Evolutionary conservation across 106 monocot species (phyloP), one percentile per base, ranked within the genome.

Genomic region (Vanilla planifolia): DNA sequence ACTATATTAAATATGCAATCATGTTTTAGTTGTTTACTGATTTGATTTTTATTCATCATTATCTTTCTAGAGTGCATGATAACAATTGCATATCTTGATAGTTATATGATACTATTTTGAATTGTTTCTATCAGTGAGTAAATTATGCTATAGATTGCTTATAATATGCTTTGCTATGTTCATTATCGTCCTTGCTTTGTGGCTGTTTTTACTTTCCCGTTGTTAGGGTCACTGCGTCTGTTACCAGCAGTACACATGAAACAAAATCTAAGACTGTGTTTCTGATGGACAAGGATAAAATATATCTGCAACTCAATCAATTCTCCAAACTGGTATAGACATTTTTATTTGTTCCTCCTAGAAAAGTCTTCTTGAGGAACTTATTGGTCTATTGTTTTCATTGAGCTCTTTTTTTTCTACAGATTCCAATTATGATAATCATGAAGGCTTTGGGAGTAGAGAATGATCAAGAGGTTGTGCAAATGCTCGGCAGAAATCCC

Each of bases 381-480:
- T 64, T 26, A 29, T 66, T 9, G n/a, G 32, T 67, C 43, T 59
- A 48, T 41, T 51, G 6, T 22, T 23, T 65, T 41, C 48, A 16
- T 33, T 46, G 36, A 39, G 57, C 0, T 33, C 59, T 28, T n/a
- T 41, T 60, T 25, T 53, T 29, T 60, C 47, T 55, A 21, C 57
- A 93, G 93, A 75, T 96, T 77, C 84, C 96, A 53, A 79, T 96
- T 29, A 70, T 96, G 59, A 79, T 87, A 27, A 67, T 96, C 30
- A 81, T 96, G 78, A 96, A 77, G 51, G 90, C 96, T 26, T 77
- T 96, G 96, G 96, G 96, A 34, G 77, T 86, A 79, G 96, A 91
- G 73, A 84, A 77, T 48, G 96, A 96, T 67, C 96, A 96, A 75
- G 96, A 96, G 63, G 74, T 88, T 45, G 87, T 91, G 26, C 91